These are phyloP conservation scores for Lactarius deliciosus DNA, from an alignment of 768 basidiomycete genomes.

Conservation along the genomic window DNA sequence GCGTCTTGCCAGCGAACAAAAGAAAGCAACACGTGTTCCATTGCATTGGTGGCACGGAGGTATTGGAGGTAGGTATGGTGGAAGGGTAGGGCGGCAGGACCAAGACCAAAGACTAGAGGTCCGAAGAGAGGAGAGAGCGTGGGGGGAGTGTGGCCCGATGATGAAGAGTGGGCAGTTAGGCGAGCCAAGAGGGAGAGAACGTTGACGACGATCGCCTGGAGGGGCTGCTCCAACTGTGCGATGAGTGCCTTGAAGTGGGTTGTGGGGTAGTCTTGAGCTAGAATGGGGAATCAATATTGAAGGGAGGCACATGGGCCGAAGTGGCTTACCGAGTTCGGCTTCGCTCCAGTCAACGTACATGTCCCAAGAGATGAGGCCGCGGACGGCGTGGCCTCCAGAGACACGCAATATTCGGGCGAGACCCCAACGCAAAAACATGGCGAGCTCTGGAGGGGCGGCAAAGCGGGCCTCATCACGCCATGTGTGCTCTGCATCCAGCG, in stretches of 20 bases:
- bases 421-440: slow-evolving; percentile 92
- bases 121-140: slow-evolving; percentile 88
- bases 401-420: slow-evolving; percentile 76
- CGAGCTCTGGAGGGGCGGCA: slow-evolving; percentile 84
- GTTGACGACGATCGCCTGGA: slow-evolving; percentile 62
- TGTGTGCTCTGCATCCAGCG: slow-evolving; percentile 46
- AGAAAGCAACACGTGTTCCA: slow-evolving; percentile 89
- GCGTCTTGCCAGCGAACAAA: slow-evolving; percentile 83
- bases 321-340: slow-evolving; percentile 69
- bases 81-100: slow-evolving; percentile 50
- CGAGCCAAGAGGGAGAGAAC: slow-evolving; percentile 80
- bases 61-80: slow-evolving; percentile 65
- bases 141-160: slow-evolving; percentile 88
- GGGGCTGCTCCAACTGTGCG: slow-evolving; percentile 47
- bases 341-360: slow-evolving; percentile 79
- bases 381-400: slow-evolving; percentile 65
- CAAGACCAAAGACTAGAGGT: slow-evolving; percentile 85
- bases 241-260: slow-evolving; percentile 73
- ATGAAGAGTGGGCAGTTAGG: slow-evolving; percentile 78
- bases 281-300: slow-evolving; percentile 18
- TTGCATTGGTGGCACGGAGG: slow-evolving; percentile 79
- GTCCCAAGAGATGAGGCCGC: slow-evolving; percentile 86
- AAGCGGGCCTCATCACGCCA: slow-evolving; percentile 84
- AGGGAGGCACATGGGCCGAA: background rate
- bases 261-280: slow-evolving; percentile 66